These are phyloP conservation scores for Venturia pyrina DNA, from an alignment of 2,329 filamentous ascomycete species.

Conservation along the genomic window DNA sequence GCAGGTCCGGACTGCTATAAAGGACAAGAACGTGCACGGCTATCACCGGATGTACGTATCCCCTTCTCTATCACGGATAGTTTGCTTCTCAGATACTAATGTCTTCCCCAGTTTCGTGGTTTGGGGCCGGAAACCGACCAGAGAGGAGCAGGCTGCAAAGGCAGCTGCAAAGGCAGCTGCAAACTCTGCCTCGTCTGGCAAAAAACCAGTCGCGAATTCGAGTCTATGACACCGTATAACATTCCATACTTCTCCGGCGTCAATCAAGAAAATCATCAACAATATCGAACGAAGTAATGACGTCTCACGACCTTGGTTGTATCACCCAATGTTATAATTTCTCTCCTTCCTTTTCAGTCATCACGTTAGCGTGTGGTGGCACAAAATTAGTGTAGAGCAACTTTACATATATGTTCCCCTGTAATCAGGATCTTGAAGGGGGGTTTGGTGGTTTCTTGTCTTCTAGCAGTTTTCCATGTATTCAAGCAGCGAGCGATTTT, in stretches of 20 bases:
- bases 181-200: not conserved
- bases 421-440: not conserved
- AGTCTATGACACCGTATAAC: not conserved
- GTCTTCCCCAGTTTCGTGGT: slow-evolving; percentile 11
- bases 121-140: slow-evolving; percentile 12
- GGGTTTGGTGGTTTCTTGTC: not conserved
- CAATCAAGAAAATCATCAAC: not conserved
- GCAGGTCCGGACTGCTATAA: slow-evolving; percentile 29
- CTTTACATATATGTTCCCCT: not conserved
- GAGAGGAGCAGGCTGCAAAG: not conserved
- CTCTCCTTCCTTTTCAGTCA: not conserved
- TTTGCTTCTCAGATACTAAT: not conserved
- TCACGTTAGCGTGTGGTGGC: not conserved
- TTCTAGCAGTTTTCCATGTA: not conserved
- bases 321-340: not conserved
- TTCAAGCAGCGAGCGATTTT: not conserved
- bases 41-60: slow-evolving; percentile 33
- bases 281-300: not conserved
- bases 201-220: not conserved
- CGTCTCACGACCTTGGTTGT: not conserved
- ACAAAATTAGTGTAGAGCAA: not conserved
- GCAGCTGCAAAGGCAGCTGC: not conserved
- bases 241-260: not conserved
- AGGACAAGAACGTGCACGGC: slow-evolving; percentile 29
- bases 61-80: not conserved